Base-by-base conservation (phyloP, 192 early-diverging fungal genomes). In the Pilobolus umbonatus region DNA sequence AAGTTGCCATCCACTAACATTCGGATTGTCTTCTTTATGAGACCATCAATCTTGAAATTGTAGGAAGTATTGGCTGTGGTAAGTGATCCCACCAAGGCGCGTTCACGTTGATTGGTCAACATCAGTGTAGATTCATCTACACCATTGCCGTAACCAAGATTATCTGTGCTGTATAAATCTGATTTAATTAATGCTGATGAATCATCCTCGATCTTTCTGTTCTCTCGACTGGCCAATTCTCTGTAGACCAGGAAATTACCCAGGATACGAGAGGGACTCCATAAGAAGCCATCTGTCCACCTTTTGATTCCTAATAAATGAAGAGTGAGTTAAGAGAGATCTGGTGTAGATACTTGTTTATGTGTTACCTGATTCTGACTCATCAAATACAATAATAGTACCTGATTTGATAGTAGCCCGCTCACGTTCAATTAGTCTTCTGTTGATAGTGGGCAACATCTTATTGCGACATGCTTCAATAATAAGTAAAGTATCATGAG, bases 231-330 rank as follows among this genome's bases (percentile, higher is more conserved):
- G 14, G 28, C 28, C 3, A 73, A 52, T 60, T 88, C 85, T 26
- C 83, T 73, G 62, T 88, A 88, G 9, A 86, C 62, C 15, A 88
- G 62, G 48, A 86, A 88, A 36, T 84, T 81, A n/a, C 80, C 80
- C 6, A 80, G 52, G 34, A 88, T 85, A 17, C 85, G 80, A 17
- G 83, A 85, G 1, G 85, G 85, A 24, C 82, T 81, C 85, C 85
- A 88, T 1, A 70, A 57, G 0, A 74, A 69, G 0, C 84, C 84
- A 57, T 88, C 85, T 17, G 87, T 89, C 87, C 87, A 90, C 8
- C 87, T 73, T 54, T 83, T 85, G 71, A 88, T 88, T 8, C 79
- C 71, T 69, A 38, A 53, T 53, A 26, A 35, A 51, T 34, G 2
- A 26, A 51, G 9, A 2, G 6, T 22, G n/a, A 40, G 11, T 34